Conservation (phyloP, 2,329 filamentous ascomycete species). For the Scytalidium sp. region DNA sequence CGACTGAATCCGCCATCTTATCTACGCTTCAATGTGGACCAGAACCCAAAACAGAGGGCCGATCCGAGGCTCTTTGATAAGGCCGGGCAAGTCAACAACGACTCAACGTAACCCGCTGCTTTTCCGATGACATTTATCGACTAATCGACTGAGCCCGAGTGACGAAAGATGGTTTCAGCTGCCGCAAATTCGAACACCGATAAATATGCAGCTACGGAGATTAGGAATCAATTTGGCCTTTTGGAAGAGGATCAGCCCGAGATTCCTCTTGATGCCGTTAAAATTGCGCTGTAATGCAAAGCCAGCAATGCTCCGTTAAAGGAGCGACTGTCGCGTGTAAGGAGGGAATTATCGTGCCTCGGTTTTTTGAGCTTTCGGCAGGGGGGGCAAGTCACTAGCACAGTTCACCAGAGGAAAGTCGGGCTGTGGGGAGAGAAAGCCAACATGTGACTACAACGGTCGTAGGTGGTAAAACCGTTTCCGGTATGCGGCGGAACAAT, state of each 20-base stretch:
- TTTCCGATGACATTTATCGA: background rate
- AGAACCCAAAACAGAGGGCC: background rate
- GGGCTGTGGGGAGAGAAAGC: background rate
- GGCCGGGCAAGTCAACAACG: background rate
- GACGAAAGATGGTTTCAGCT: background rate
- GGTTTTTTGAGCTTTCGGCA: background rate
- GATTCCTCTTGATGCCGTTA: background rate
- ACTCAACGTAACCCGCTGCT: background rate
- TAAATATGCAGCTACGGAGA: background rate
- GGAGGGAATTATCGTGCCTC: background rate
- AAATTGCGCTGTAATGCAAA: background rate
- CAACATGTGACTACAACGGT: too few species aligned
- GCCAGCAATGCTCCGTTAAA: background rate
- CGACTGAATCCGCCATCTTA: constrained; percentile 52
- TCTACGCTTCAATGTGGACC: constrained; percentile 7
- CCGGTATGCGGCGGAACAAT: too few species aligned
- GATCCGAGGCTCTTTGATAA: background rate
- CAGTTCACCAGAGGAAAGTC: too few species aligned
- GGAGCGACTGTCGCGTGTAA: background rate
- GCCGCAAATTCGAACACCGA: background rate
- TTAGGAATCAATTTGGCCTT: background rate
- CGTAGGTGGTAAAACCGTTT: too few species aligned
- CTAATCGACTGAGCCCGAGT: too few species aligned
- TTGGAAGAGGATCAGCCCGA: background rate
- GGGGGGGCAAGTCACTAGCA: background rate